Percentiles rank a stretch among this genome's conserved stretches.
Evolutionary conservation across 768 basidiomycete genomes (phyloP).

Genomic region (Pleurotus tuoliensis): DNA sequence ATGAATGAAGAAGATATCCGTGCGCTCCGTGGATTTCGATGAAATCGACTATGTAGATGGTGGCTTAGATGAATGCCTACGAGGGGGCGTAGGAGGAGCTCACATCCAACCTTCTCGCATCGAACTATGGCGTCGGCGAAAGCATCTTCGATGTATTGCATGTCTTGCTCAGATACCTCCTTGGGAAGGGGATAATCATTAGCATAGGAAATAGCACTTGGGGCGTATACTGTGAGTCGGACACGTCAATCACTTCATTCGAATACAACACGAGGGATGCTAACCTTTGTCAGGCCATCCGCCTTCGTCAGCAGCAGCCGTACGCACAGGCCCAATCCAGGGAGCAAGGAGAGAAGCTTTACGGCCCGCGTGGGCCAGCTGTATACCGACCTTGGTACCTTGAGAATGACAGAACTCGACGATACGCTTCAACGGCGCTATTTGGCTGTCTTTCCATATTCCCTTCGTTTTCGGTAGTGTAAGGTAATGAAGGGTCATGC

Average conservation of each 20-base stretch:
- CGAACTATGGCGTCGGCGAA: conserved; percentile 53
- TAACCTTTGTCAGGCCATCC: conserved; percentile 71
- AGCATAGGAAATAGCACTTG: conserved; percentile 55
- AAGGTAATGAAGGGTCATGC: neutral
- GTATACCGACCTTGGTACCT: conserved; percentile 69
- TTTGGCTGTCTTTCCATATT: conserved; percentile 76
- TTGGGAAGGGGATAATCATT: conserved; percentile 52
- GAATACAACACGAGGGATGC: neutral
- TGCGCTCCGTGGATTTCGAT: conserved; percentile 75
- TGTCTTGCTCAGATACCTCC: conserved; percentile 49
- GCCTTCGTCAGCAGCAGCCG: conserved; percentile 32
- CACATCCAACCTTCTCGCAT: conserved; percentile 61
- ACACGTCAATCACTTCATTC: neutral
- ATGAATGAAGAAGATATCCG: conserved; percentile 62
- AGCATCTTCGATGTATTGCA: conserved; percentile 56
- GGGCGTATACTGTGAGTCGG: conserved; percentile 49
- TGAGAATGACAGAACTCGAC: conserved; percentile 73
- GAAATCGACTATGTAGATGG: conserved; percentile 48
- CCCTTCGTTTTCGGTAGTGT: conserved; percentile 31
- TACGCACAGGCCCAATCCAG: conserved; percentile 42
- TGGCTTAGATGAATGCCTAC: neutral
- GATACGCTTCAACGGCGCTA: conserved; percentile 63
- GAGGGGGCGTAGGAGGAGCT: neutral
- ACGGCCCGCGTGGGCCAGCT: conserved; percentile 70
- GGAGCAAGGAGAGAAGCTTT: conserved; percentile 72